phyloP scores from a whole-genome alignment of 768 basidiomycete genomes.

The Trichaptum fuscoviolaceum region DNA sequence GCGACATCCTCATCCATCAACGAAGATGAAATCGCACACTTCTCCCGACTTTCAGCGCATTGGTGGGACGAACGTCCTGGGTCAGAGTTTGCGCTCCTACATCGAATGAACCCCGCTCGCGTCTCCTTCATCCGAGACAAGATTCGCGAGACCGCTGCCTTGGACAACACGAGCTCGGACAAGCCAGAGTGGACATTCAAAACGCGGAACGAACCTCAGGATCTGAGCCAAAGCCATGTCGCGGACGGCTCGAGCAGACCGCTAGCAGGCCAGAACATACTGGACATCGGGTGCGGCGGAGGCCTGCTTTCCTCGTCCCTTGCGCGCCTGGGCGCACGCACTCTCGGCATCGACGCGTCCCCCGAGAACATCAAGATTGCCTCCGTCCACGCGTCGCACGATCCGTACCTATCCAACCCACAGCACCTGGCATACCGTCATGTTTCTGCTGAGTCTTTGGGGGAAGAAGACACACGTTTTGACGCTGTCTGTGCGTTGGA shows the following conservation, averaged over 20 bases:
- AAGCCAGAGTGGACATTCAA: neutral
- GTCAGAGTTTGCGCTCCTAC: slow-evolving; percentile 73
- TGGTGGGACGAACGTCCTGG: slow-evolving; percentile 93
- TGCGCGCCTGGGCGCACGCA: slow-evolving; percentile 81
- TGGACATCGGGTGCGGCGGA: slow-evolving; percentile 96
- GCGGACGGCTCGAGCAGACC: neutral
- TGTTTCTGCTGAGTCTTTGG: slow-evolving; percentile 68
- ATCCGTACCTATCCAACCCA: slow-evolving; percentile 49
- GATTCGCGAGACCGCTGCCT: slow-evolving; percentile 23
- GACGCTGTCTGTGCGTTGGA: slow-evolving; percentile 98
- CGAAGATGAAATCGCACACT: slow-evolving; percentile 77
- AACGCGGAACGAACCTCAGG: neutral
- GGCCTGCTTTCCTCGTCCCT: slow-evolving; percentile 88
- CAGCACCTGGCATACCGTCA: slow-evolving; percentile 58
- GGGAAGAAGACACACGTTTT: slow-evolving; percentile 59
- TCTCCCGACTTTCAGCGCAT: slow-evolving; percentile 79
- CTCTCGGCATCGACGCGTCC: slow-evolving; percentile 90
- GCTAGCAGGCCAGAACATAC: slow-evolving; percentile 62
- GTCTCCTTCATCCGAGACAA: slow-evolving; percentile 80
- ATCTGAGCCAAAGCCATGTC: neutral
- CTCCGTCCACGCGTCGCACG: slow-evolving; percentile 70
- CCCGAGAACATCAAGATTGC: slow-evolving; percentile 84
- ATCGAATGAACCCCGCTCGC: slow-evolving; percentile 92
- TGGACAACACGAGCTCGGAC: neutral
- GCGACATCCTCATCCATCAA: slow-evolving; percentile 51